Percentiles rank a stretch among this genome's conserved stretches.
phyloP scores from a whole-genome alignment of 768 basidiomycete genomes.

The Fomitopsis pulvina region DNA sequence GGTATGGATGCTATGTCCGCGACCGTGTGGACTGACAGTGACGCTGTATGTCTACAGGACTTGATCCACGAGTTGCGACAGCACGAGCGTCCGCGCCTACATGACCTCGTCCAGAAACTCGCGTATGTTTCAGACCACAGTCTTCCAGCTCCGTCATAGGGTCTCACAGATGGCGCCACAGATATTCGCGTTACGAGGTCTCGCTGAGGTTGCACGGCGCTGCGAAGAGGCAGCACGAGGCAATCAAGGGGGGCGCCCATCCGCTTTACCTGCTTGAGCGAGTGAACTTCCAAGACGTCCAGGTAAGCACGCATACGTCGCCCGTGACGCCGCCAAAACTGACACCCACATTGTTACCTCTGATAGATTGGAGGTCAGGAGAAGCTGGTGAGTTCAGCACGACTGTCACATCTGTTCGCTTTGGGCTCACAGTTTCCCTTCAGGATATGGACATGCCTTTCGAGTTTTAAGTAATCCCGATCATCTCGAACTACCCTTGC shows the following conservation, averaged over 20 bases:
- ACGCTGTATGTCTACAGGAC: background rate
- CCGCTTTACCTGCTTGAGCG: background rate
- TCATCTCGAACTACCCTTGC: background rate
- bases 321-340: background rate
- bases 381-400: constrained; percentile 1
- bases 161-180: background rate
- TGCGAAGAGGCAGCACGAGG: background rate
- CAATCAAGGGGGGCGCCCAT: background rate
- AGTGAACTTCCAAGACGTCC: constrained; percentile 1
- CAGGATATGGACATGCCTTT: constrained; percentile 4
- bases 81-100: background rate
- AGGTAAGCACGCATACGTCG: background rate
- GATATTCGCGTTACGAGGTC: background rate
- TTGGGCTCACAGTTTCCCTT: background rate
- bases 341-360: background rate
- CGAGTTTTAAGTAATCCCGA: background rate
- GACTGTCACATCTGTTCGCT: background rate
- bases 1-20: background rate
- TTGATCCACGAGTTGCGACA: background rate
- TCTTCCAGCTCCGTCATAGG: background rate
- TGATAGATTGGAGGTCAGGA: constrained; percentile 1
- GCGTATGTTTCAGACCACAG: background rate
- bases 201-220: background rate
- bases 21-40: background rate
- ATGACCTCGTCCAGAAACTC: background rate